These are phyloP conservation scores for Kazachstania africana DNA, from an alignment of 805 yeast genomes.

Conservation along the genomic window DNA sequence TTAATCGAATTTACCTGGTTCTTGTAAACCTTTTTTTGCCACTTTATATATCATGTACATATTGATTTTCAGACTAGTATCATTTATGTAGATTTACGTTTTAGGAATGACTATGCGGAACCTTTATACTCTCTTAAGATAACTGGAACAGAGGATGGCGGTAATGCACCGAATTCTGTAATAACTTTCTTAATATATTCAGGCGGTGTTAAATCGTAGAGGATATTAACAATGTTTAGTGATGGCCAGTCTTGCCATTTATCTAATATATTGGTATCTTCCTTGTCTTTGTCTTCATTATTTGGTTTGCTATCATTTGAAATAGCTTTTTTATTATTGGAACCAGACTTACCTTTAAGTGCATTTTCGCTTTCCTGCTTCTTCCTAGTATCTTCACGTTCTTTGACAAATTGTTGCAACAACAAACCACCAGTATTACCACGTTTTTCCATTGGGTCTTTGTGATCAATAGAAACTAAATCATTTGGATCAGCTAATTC, in stretches of 20 bases:
- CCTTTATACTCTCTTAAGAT: constrained; percentile 82
- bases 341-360: constrained; percentile 20
- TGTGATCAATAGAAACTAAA: constrained; percentile 39
- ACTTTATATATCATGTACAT: too few species aligned
- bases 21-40: too few species aligned
- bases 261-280: constrained; percentile 32
- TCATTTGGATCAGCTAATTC: constrained; percentile 79
- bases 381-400: constrained; percentile 23
- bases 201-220: constrained; percentile 93
- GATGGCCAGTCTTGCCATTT: constrained; percentile 55
- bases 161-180: constrained; percentile 91
- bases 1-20: too few species aligned
- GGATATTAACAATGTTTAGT: constrained; percentile 66
- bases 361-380: constrained; percentile 17
- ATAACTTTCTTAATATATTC: constrained; percentile 87
- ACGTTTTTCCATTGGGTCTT: constrained; percentile 37
- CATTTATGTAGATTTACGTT: too few species aligned
- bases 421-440: constrained; percentile 50
- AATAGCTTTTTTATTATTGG: constrained; percentile 8
- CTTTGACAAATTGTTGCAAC: constrained; percentile 45
- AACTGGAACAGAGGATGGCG: constrained; percentile 97
- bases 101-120: constrained; percentile 15
- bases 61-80: too few species aligned
- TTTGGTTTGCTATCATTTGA: constrained; percentile 7
- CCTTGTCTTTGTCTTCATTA: constrained; percentile 12